Percentiles rank a stretch among this genome's conserved stretches.
Evolutionary conservation across 2,329 filamentous ascomycete species (phyloP).

Genomic region (Fusarium oxysporum): DNA sequence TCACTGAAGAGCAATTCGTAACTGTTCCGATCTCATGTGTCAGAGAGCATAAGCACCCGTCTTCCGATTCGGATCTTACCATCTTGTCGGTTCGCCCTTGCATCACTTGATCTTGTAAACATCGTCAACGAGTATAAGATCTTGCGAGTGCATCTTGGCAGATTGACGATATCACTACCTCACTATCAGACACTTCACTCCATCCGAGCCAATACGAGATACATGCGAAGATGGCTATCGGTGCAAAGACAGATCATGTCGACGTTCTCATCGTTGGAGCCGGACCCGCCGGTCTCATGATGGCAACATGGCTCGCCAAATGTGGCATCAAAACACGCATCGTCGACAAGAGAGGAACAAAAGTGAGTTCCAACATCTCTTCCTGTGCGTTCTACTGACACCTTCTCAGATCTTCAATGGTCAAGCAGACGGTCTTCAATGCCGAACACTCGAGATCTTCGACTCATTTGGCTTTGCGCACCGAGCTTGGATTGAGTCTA

Average conservation of each 20-base stretch:
- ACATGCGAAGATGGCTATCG: not conserved
- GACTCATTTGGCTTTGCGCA: slow-evolving; percentile 77
- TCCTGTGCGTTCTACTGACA: not conserved
- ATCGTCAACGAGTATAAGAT: not conserved
- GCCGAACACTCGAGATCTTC: slow-evolving; percentile 70
- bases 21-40: not conserved
- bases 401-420: not conserved
- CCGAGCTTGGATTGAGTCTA: slow-evolving; percentile 72
- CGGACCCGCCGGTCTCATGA: slow-evolving; percentile 3
- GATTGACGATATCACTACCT: not conserved
- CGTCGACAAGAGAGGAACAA: slow-evolving; percentile 28
- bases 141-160: not conserved
- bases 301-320: slow-evolving; percentile 9
- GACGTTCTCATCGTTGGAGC: slow-evolving; percentile 9
- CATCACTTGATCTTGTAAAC: not conserved
- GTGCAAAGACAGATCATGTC: not conserved
- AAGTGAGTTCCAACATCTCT: not conserved
- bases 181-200: rapidly evolving
- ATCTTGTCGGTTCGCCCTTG: not conserved
- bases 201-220: rapidly evolving
- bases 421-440: slow-evolving; percentile 32
- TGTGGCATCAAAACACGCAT: slow-evolving; percentile 32
- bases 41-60: not conserved
- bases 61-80: not conserved
- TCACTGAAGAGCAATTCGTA: not conserved